Base-by-base conservation (phyloP, 2,329 filamentous ascomycete genomes). In the Aotearoamyces nothofagi region DNA sequence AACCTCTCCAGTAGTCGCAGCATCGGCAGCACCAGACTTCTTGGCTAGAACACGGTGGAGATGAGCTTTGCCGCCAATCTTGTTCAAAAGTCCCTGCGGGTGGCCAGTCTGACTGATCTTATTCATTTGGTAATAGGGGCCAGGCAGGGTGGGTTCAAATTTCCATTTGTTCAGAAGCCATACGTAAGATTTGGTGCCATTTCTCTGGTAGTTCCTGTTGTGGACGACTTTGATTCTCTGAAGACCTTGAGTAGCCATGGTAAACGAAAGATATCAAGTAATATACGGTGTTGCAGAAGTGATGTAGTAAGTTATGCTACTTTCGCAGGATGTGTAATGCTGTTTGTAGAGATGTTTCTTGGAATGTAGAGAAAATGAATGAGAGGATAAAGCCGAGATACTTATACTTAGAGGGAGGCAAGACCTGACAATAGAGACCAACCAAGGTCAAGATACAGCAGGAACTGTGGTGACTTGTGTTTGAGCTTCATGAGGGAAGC, bases 181-280 rank as follows among this genome's bases (percentile, higher is more conserved):
- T 39, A 71, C 63, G 42, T 78, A 78, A 17, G 69, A 72, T 51
- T 75, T 78, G 34, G 57, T 57, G 26, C 73, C 73, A 35, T 64
- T 59, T 35, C 54, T 56, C 40, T 64, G 53, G 50, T 76, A 75
- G 41, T 69, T 67, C 30, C 58, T 53, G 52, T 78, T 78, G 40
- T 58, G 58, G 16, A 67, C 52, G 30, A 67, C 53, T 23, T 50
- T 54, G 43, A 74, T 48, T 45, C 59, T 69, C 36, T 39, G 39
- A 19, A 47, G 34, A 23, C 36, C 43, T 36, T 47, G 35, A 32
- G 42, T 15, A 42, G 46, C 30, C 43, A 49, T 47, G 28, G 10
- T 45, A n/a, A n/a, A n/a, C n/a, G n/a, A n/a, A n/a, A n/a, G n/a
- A n/a, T n/a, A 37, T 24, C 16, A 30, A 10, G 29, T 15, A 16